These are phyloP conservation scores for Aspergillus hiratsukae DNA, from an alignment of 2,329 filamentous ascomycete genomes.

Conservation along the genomic window DNA sequence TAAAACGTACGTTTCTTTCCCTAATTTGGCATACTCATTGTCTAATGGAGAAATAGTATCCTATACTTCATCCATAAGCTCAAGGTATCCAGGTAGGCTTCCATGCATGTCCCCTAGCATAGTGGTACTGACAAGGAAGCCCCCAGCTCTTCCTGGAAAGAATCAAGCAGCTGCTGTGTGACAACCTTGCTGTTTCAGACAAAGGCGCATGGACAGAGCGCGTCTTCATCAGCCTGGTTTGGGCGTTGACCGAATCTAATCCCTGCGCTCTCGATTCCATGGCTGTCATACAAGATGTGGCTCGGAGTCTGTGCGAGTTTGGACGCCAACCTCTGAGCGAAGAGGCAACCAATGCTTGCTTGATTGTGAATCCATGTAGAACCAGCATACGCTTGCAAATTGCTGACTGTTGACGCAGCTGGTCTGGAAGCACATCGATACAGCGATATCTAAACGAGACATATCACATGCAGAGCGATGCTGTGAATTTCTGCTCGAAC, in stretches of 20 bases:
- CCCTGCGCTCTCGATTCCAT: slow-evolving; percentile 32
- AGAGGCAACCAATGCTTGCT: slow-evolving; percentile 52
- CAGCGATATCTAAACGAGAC: slow-evolving; percentile 49
- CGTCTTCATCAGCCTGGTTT: slow-evolving; percentile 62
- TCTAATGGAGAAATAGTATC: slow-evolving; percentile 35
- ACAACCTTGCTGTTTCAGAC: slow-evolving; percentile 50
- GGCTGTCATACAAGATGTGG: slow-evolving; percentile 19
- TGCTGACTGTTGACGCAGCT: slow-evolving; percentile 48
- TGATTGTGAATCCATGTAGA: slow-evolving; percentile 32
- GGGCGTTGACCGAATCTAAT: slow-evolving; percentile 54
- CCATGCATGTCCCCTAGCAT: background rate
- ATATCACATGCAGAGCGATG: slow-evolving; percentile 59
- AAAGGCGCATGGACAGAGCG: slow-evolving; percentile 63
- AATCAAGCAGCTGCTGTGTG: slow-evolving; percentile 61
- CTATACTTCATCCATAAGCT: slow-evolving; percentile 65
- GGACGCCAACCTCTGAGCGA: slow-evolving; percentile 50
- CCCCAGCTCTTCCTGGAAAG: slow-evolving; percentile 39
- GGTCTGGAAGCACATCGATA: slow-evolving; percentile 75
- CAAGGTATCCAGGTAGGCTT: slow-evolving; percentile 47
- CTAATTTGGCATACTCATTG: background rate
- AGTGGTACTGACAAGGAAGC: slow-evolving; percentile 23
- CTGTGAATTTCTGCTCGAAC: slow-evolving; percentile 63
- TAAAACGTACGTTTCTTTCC: slow-evolving; percentile 42
- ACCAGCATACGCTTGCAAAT: background rate
- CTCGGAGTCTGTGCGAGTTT: slow-evolving; percentile 38